Conservation (phyloP, 2,329 filamentous ascomycete species). For the Pseudocercospora musae region DNA sequence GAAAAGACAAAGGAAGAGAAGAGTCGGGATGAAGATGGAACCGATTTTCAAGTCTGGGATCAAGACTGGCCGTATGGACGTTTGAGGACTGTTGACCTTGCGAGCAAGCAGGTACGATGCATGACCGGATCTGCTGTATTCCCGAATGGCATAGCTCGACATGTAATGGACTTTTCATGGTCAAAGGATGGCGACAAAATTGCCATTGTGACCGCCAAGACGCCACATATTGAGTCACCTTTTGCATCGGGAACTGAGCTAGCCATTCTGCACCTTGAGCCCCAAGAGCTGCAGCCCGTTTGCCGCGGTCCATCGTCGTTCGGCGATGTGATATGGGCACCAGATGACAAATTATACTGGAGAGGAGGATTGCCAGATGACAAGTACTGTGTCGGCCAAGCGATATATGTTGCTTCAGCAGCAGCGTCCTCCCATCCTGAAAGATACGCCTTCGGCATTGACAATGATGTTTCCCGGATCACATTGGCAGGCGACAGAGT, state of each 20-base stretch:
- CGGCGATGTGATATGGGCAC: constrained; percentile 12
- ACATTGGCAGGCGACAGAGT: constrained; percentile 14
- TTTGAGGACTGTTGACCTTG: constrained; percentile 35
- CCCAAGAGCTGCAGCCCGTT: not conserved
- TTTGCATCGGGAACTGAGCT: constrained; percentile 22
- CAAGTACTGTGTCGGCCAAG: constrained; percentile 8
- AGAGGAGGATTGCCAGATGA: constrained; percentile 10
- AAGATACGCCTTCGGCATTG: constrained; percentile 16
- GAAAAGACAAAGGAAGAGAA: constrained; percentile 35
- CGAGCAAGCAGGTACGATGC: constrained; percentile 25
- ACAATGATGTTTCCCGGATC: constrained; percentile 20
- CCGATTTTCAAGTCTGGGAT: constrained; percentile 39
- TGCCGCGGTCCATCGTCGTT: not conserved
- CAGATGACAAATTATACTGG: constrained; percentile 19
- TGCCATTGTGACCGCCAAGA: constrained; percentile 22
- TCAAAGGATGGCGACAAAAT: constrained; percentile 28
- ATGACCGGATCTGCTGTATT: not conserved
- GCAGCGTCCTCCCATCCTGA: constrained; percentile 5
- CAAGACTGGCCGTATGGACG: constrained; percentile 36
- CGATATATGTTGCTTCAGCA: constrained; percentile 6
- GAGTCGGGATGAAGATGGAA: constrained; percentile 33
- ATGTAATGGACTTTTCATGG: constrained; percentile 34
- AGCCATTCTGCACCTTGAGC: not conserved
- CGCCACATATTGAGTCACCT: constrained; percentile 30
- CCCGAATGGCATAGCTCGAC: constrained; percentile 19